phyloP scores from a whole-genome alignment of 768 basidiomycete species.

The Lactarius quietus region DNA sequence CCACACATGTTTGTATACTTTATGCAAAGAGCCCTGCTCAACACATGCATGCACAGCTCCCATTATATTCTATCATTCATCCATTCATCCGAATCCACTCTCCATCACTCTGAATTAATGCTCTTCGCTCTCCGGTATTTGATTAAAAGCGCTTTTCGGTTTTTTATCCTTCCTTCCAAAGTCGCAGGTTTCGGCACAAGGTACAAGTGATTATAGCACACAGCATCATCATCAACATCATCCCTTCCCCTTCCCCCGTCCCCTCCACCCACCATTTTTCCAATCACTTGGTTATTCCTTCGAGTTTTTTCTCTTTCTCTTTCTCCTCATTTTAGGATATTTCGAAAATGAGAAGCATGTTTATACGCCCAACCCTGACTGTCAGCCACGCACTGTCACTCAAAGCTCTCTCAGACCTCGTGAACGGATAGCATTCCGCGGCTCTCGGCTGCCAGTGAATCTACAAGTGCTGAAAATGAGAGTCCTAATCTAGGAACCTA shows the following conservation, averaged over 20 bases:
- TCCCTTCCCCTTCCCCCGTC: not conserved
- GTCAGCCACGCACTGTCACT: not conserved
- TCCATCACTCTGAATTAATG: slow-evolving; percentile 10
- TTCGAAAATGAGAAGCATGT: not conserved
- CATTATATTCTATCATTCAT: slow-evolving; percentile 10
- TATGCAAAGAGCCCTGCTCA: slow-evolving; percentile 17
- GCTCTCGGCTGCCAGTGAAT: no score
- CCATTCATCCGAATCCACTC: not conserved
- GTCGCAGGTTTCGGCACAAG: slow-evolving; percentile 22
- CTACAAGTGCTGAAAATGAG: no score
- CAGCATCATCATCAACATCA: not conserved
- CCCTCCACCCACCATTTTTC: not conserved
- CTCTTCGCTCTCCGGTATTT: not conserved
- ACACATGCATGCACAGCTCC: slow-evolving; percentile 4
- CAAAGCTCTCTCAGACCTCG: not conserved
- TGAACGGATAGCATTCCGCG: no score
- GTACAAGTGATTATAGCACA: slow-evolving; percentile 4
- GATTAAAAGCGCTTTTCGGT: not conserved
- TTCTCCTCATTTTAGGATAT: not conserved
- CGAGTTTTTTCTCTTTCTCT: not conserved
- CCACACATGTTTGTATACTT: slow-evolving; percentile 22
- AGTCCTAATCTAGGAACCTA: no score
- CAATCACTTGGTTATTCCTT: slow-evolving; percentile 6
- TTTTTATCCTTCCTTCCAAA: slow-evolving; percentile 11
- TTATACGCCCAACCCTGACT: not conserved